Evolutionary conservation across 1,139 yeast genomes (phyloP).

Genomic region (Candida frijolesensis): DNA sequence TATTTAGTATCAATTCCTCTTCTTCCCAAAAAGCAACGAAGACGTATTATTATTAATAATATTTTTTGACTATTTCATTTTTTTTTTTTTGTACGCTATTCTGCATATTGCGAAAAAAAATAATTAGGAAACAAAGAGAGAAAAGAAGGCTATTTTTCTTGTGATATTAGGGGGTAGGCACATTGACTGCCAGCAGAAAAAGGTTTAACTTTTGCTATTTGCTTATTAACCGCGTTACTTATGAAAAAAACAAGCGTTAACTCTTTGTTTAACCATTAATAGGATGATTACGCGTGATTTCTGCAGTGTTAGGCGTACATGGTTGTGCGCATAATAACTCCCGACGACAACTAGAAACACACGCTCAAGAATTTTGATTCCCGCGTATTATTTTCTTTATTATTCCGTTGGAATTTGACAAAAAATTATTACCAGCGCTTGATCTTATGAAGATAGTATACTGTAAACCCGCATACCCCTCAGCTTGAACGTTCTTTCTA

Average conservation of each 20-base stretch:
- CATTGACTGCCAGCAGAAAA: background rate
- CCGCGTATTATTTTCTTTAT: background rate
- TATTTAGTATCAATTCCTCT: background rate
- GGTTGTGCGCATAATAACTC: background rate
- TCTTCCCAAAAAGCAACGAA: background rate
- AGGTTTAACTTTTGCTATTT: background rate
- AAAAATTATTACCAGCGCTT: too few species aligned
- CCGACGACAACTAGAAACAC: background rate
- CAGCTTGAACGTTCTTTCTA: too few species aligned
- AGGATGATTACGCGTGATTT: background rate
- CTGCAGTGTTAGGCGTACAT: too few species aligned
- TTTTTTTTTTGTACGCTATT: background rate
- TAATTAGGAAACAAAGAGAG: background rate
- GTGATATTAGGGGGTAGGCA: slow-evolving; percentile 4
- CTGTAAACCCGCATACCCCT: too few species aligned
- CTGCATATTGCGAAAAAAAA: slow-evolving; percentile 5
- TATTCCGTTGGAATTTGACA: too few species aligned
- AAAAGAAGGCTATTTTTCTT: background rate
- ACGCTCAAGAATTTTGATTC: background rate
- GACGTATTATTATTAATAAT: background rate
- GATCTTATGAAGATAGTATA: too few species aligned
- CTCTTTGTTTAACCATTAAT: background rate
- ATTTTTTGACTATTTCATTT: background rate
- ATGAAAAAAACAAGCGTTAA: background rate
- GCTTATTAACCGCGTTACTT: background rate